Percentiles rank a stretch among this genome's conserved stretches.
These are phyloP conservation scores for Syncephalastrum racemosum DNA, from an alignment of 371 early-diverging fungal species.

Conservation along the genomic window DNA sequence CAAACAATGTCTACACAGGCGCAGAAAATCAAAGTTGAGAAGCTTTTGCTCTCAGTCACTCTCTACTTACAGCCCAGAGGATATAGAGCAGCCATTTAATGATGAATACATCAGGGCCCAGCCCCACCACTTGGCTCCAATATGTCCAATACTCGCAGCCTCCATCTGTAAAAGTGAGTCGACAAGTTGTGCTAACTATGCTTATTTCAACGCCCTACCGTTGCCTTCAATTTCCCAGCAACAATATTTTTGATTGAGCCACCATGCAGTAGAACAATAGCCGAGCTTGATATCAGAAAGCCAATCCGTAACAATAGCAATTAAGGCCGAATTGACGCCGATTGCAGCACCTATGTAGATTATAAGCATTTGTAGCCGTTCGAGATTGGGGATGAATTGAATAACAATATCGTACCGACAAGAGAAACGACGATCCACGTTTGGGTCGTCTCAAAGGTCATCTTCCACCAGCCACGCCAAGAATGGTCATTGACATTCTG, in stretches of 20 bases:
- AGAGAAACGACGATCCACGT: constrained; percentile 86
- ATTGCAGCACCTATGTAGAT: constrained; percentile 71
- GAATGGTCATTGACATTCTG: constrained; percentile 52
- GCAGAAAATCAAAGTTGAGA: constrained; percentile 11
- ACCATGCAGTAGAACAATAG: constrained; percentile 87
- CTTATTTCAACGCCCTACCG: constrained; percentile 28
- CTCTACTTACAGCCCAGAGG: constrained; percentile 53
- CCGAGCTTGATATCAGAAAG: constrained; percentile 86
- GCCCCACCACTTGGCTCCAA: constrained; percentile 47
- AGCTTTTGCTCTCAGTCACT: constrained; percentile 14
- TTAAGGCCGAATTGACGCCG: constrained; percentile 79
- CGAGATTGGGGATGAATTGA: background rate
- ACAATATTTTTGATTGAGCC: constrained; percentile 94
- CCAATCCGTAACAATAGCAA: constrained; percentile 87
- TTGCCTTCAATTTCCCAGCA: constrained; percentile 81
- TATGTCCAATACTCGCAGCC: constrained; percentile 54
- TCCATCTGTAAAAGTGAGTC: constrained; percentile 23
- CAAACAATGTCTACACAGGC: constrained; percentile 54
- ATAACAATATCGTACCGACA: constrained; percentile 51
- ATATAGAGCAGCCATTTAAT: constrained; percentile 65
- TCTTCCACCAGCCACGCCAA: constrained; percentile 57
- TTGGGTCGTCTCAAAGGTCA: constrained; percentile 76
- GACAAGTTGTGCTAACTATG: background rate
- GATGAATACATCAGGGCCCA: constrained; percentile 44
- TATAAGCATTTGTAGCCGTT: background rate